Evolutionary conservation across 1,284 basidiomycete species (phyloP), one percentile per base, ranked within the genome.

Genomic region (Trametes sp.): DNA sequence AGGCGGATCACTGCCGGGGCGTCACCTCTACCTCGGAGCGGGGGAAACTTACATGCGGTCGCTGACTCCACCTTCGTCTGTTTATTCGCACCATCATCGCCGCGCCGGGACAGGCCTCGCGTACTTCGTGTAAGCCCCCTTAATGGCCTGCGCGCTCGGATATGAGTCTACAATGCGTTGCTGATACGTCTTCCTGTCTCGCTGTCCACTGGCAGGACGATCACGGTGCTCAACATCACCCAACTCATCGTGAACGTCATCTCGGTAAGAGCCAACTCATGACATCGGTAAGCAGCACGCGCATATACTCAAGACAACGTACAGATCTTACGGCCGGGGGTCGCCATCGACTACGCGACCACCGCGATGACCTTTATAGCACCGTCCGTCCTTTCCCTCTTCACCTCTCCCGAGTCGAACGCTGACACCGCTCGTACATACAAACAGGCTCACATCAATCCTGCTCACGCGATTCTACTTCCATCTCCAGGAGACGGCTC

Each of bases 391-490:
- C 31, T 10, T 35, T 33, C 29, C 49, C 11, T 26, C 29, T n/a
- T 29, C 46, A 10, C 4, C 9, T 9, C 16, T n/a, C 29, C 46
- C 16, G 6, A 6, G 16, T 9, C 28, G 13, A 24, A 21, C 4
- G 7, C 11, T 36, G 10, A 28, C 45, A n/a, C 45, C n/a, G 16
- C 19, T 13, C n/a, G 10, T 29, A n/a, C 46, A 7, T 2, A 3
- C 33, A 14, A 8, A 14, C 35, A 53, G 51, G 16, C 51, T 53
- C 23, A 53, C 51, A 16, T 53, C 51, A 3, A 53, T 53, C 11
- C 35, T 53, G 23, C 33, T 53, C 36, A 53, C 51, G 1, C 33
- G 23, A 4, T 53, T 53, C 35, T 53, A 38, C 35, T 38, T 53
- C 51, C n/a, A 53, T 35, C 36, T 53, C 2, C 51, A 41, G 28